These are phyloP conservation scores for Cinchona pubescens DNA, from an alignment of 257 asterid genomes.

Conservation along the genomic window DNA sequence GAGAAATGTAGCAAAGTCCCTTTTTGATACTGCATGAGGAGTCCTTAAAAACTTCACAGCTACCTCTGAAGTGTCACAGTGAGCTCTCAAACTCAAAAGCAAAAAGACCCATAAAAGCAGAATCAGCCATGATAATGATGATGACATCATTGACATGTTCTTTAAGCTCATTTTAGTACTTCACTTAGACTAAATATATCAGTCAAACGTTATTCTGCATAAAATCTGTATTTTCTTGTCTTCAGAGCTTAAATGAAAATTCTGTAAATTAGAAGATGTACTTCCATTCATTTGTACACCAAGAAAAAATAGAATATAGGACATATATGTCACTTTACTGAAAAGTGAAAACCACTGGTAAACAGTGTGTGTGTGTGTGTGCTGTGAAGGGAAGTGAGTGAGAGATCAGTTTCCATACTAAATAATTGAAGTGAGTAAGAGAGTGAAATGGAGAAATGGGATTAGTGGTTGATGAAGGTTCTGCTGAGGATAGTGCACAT, in stretches of 20 bases:
- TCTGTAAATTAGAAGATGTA: background rate
- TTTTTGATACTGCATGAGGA: slow-evolving; percentile 60
- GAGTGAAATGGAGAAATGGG: slow-evolving; percentile 28
- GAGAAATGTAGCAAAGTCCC: slow-evolving; percentile 50
- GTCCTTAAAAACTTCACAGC: slow-evolving; percentile 54
- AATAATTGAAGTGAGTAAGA: slow-evolving; percentile 17
- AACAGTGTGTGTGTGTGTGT: slow-evolving; percentile 1
- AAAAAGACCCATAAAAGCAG: slow-evolving; percentile 40
- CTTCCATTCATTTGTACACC: background rate
- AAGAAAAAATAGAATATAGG: background rate
- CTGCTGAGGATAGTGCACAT: slow-evolving; percentile 50
- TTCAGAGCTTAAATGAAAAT: background rate
- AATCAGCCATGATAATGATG: slow-evolving; percentile 26
- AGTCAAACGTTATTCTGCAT: slow-evolving; percentile 7
- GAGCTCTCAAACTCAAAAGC: slow-evolving; percentile 31
- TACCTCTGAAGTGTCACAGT: slow-evolving; percentile 33
- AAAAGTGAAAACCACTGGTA: background rate
- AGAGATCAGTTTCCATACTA: slow-evolving; percentile 4
- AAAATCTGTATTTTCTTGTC: background rate
- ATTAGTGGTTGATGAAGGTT: slow-evolving; percentile 46
- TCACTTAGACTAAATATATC: background rate
- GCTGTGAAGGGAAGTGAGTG: slow-evolving; percentile 16
- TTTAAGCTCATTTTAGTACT: slow-evolving; percentile 38
- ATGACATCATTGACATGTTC: slow-evolving; percentile 4
- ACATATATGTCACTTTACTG: background rate